Conservation (phyloP, 2,329 filamentous ascomycete genomes). For the Rutstroemia sp. region DNA sequence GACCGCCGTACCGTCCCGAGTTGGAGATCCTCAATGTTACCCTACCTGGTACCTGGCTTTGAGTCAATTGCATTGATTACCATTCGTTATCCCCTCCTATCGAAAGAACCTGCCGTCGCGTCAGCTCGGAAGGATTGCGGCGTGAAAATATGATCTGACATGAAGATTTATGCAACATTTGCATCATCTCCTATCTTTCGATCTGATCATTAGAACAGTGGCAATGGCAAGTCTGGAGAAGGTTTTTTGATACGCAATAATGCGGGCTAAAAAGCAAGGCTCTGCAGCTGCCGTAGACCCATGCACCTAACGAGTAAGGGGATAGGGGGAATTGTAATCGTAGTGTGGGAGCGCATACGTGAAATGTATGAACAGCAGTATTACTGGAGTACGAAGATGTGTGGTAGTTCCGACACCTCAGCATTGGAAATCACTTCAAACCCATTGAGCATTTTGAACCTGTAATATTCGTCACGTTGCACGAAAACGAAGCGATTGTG, state of each 20-base stretch:
- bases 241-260: not conserved
- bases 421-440: not conserved
- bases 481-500: not conserved
- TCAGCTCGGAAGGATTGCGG: not conserved
- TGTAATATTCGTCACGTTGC: not conserved
- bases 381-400: constrained; percentile 3
- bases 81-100: not conserved
- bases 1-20: not conserved
- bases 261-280: not conserved
- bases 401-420: not conserved
- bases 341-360: not conserved
- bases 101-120: not conserved
- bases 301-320: constrained; percentile 9
- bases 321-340: not conserved
- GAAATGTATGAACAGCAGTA: constrained; percentile 2
- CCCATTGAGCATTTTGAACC: too few relatives aligned
- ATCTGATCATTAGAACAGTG: not conserved
- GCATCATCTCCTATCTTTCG: not conserved
- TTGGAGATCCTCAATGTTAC: not conserved
- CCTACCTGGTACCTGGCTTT: constrained; percentile 1
- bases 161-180: not conserved
- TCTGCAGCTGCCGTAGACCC: not conserved
- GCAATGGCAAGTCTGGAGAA: constrained; percentile 1
- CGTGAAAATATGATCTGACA: not conserved
- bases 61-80: not conserved